A percentile compares a stretch with the other conserved stretches of the same genome.
Evolutionary conservation across 148 eudicot species (phyloP).

Genomic region (Vaccinium vitisidaea): DNA sequence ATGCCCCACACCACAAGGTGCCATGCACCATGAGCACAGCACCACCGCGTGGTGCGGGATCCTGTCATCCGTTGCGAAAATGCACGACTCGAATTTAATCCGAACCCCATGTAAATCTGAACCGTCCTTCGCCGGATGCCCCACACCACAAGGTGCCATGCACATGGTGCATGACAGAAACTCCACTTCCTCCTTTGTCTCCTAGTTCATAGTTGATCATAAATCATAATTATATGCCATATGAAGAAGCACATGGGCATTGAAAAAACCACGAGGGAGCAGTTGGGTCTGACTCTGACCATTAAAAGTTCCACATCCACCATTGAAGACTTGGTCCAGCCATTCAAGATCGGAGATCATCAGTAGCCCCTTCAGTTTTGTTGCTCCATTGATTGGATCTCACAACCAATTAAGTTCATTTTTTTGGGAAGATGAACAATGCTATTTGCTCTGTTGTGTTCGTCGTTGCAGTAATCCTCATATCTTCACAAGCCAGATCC

Average conservation of each 20-base stretch:
- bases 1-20: too few relatives aligned
- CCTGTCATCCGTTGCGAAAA: too few relatives aligned
- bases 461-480: neutral
- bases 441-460: neutral
- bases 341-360: neutral
- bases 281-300: neutral
- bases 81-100: too few relatives aligned
- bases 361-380: neutral
- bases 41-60: too few relatives aligned
- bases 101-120: too few relatives aligned
- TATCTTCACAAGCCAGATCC: slow-evolving; percentile 17
- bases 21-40: too few relatives aligned
- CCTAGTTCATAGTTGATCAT: neutral
- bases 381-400: neutral
- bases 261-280: too few relatives aligned
- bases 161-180: too few relatives aligned
- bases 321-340: too few relatives aligned
- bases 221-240: neutral
- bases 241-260: neutral
- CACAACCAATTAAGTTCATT: neutral
- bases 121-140: too few relatives aligned
- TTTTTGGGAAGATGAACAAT: neutral
- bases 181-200: neutral
- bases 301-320: neutral
- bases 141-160: too few relatives aligned